These are phyloP conservation scores for Trypanosoma vivax DNA, from an alignment of 208 protist genomes.

Conservation along the genomic window DNA sequence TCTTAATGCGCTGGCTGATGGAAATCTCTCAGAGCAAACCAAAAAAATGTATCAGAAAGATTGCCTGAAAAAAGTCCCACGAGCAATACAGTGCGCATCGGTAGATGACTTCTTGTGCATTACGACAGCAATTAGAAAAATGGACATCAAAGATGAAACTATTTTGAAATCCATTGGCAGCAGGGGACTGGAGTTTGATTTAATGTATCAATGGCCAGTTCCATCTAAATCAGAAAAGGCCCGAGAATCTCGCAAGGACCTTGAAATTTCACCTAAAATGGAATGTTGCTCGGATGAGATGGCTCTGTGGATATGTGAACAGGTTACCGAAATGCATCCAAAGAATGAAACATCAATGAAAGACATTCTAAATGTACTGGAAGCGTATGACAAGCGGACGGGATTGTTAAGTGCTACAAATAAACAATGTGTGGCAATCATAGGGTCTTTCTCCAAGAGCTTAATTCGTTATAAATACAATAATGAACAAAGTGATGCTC, in stretches of 20 bases:
- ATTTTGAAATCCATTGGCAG: constrained; percentile 6
- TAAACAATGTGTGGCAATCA: constrained; percentile 14
- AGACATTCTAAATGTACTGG: constrained; percentile 1
- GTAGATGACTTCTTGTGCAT: constrained; percentile 10
- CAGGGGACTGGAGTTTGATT: constrained; percentile 13
- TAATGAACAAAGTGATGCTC: neutral
- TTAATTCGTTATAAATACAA: neutral
- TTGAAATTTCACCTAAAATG: neutral
- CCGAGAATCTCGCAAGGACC: neutral
- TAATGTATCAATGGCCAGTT: neutral
- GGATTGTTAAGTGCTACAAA: constrained; percentile 8
- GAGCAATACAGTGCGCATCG: constrained; percentile 5
- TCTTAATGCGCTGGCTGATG: constrained; percentile 16
- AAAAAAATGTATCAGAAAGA: constrained; percentile 12
- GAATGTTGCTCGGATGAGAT: constrained; percentile 5
- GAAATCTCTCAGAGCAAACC: constrained; percentile 5
- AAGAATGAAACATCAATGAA: neutral
- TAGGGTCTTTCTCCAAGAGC: constrained; percentile 8
- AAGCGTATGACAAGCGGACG: constrained; percentile 2
- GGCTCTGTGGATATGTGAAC: constrained; percentile 14
- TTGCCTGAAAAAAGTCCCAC: constrained; percentile 15
- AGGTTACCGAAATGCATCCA: neutral
- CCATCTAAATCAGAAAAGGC: neutral
- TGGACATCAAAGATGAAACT: constrained; percentile 8
- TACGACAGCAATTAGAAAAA: constrained; percentile 1